Evolutionary conservation across 352 stramenopile genomes (phyloP), one percentile per base, ranked within the genome.

Genomic region (Phytophthora idaei): DNA sequence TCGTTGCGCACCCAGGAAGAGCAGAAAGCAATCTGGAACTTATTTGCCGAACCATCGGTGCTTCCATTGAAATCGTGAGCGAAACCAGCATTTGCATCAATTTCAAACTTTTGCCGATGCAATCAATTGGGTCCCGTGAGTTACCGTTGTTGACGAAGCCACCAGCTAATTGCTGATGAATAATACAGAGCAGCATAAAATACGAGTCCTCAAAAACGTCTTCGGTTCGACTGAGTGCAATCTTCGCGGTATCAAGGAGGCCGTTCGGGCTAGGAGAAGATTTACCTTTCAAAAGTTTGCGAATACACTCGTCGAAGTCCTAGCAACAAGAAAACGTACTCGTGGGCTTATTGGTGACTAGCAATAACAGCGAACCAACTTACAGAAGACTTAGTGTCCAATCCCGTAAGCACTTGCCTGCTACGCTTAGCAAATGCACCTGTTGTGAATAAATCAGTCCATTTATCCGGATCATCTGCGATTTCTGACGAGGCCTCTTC

Each of bases 151-250:
- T 55, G 7, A 54, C 49, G 3, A 41, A 55, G 2, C 59, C 61
- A 44, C 4, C 44, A 32, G 17, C 25, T 25, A 74, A 44, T 48
- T 80, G 71, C 31, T 84, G 71, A 28, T 78, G 63, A 36, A 81
- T 55, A 28, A 75, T 74, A 12, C 37, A 61, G 21, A 84, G 15
- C 5, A 87, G 46, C 17, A 54, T 73, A 42, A 89, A 84, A 66
- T 74, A 74, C 21, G 32, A 15, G 27, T 61, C 39, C 15, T 71
- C 44, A 50, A 74, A 64, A 11, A 12, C 29, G 28, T 46, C n/a
- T 15, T n/a, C 41, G 56, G 39, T 64, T 59, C 39, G 55, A 31
- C 25, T 53, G 45, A 71, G 46, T 21, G 57, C 28, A 48, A 63
- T 50, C 8, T 45, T 50, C 14, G 67, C 39, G 14, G 42, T 11